Conservation (phyloP, 371 early-diverging fungal genomes). For the Lichtheimia ornata region DNA sequence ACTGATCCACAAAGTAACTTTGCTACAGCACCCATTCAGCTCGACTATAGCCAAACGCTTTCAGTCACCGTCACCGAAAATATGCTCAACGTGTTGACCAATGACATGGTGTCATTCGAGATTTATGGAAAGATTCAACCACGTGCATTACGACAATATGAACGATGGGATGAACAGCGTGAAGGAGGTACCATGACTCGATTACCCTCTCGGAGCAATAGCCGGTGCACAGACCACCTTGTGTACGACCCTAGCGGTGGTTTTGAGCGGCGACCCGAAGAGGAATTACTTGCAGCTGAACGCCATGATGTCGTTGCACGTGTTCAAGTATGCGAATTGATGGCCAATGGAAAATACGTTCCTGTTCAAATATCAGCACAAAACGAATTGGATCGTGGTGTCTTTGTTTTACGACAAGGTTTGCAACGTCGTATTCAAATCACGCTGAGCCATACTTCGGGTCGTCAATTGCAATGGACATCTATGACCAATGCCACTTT, state of each 20-base stretch:
- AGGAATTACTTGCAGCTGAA: conserved; percentile 66
- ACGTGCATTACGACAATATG: conserved; percentile 53
- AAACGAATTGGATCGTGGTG: conserved; percentile 57
- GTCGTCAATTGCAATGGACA: conserved; percentile 69
- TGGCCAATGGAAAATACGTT: conserved; percentile 71
- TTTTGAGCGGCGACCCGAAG: conserved; percentile 62
- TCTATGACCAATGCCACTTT: conserved; percentile 56
- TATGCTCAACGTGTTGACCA: conserved; percentile 43
- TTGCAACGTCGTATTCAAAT: conserved; percentile 78
- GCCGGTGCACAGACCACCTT: conserved; percentile 13
- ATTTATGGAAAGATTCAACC: conserved; percentile 65
- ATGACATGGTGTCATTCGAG: conserved; percentile 57
- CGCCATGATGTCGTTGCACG: conserved; percentile 73
- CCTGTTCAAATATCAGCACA: conserved; percentile 67
- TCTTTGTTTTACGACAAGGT: conserved; percentile 82
- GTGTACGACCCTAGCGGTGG: conserved; percentile 24
- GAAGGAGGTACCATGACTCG: conserved; percentile 30
- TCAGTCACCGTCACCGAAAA: conserved; percentile 48
- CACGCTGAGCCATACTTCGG: conserved; percentile 75
- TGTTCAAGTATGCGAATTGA: conserved; percentile 71
- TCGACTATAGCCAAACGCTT: conserved; percentile 69
- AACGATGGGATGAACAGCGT: conserved; percentile 63
- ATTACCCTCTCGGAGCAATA: conserved; percentile 16
- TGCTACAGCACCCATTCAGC: conserved; percentile 46
- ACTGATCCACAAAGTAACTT: conserved; percentile 68